These are phyloP conservation scores for Morella rubra DNA, from an alignment of 306 rosid genomes.

Conservation along the genomic window DNA sequence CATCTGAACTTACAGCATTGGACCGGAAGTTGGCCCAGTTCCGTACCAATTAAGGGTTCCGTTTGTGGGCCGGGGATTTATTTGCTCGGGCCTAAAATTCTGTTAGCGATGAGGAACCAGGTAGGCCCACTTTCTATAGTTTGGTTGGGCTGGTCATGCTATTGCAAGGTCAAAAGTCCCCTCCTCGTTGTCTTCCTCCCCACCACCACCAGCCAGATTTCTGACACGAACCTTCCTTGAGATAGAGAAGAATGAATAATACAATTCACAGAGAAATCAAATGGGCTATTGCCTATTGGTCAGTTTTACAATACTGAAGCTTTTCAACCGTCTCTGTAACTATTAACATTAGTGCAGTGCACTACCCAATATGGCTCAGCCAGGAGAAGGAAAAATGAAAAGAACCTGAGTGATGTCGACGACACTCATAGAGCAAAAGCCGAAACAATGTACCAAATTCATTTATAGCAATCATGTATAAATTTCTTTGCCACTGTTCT, in stretches of 20 bases:
- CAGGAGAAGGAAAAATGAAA: neutral
- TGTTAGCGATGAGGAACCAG: no score
- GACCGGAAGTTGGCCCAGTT: no score
- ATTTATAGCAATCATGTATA: neutral
- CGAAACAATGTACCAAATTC: neutral
- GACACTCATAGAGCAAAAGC: neutral
- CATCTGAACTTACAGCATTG: no score
- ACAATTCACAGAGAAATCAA: neutral
- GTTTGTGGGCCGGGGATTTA: no score
- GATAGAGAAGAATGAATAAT: neutral
- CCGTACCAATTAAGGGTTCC: no score
- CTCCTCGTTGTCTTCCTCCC: no score
- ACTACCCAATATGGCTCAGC: neutral
- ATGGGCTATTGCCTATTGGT: neutral
- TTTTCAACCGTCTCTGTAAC: neutral
- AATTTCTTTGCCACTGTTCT: slow-evolving; percentile 10
- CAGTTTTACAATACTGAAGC: neutral
- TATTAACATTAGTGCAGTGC: neutral
- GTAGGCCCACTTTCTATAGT: no score
- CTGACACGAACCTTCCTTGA: neutral
- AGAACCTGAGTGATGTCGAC: neutral
- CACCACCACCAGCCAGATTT: no score
- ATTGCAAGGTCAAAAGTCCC: no score
- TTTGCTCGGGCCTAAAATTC: no score
- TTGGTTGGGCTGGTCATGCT: no score